Evolutionary conservation across 1,284 basidiomycete species (phyloP), one percentile per base, ranked within the genome.

Genomic region (Heterobasidion occidentale): DNA sequence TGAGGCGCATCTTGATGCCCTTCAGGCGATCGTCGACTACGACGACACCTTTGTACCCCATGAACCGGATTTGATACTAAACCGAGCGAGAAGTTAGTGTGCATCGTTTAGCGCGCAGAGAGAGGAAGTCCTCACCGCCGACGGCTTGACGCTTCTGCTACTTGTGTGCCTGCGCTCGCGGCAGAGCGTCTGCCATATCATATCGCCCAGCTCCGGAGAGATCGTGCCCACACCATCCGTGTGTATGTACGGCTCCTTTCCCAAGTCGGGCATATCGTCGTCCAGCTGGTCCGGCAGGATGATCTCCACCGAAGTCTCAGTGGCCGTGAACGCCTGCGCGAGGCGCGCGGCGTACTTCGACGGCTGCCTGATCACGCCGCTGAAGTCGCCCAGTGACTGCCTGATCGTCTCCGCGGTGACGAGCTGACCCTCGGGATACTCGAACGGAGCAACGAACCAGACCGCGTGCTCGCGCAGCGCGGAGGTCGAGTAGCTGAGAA

Each of bases 151-250:
- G 0, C 70, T 63, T 53, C 68, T 63, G 20, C 60, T 51, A 9
- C 65, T 48, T 64, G 33, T 67, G 64, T 46, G 74, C 71, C 42
- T 67, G 0, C 27, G 53, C 5, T 54, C 69, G 34, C 68, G 62
- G 53, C 79, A 79, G 12, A 86, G 65, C 4, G 69, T 71, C 9
- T 59, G 56, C 77, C 81, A 88, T 49, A 92, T 84, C 57, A 65
- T 63, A 52, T 78, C 63, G 0, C 76, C 79, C 7, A 91, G 71
- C 14, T 70, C 70, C 17, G 68, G 70, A 0, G 88, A 88, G 56
- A 92, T 86, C 1, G 83, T 88, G 0, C 90, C 90, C 17, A 83
- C 76, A 33, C 90, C 89, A 60, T 92, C 89, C 0, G 88, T 89
- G 64, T 86, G 86, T 8, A 75, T 65, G 14, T 51, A 52, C 77